Base-by-base conservation (phyloP, 805 yeast genomes). In the Schwanniomyces sp. region DNA sequence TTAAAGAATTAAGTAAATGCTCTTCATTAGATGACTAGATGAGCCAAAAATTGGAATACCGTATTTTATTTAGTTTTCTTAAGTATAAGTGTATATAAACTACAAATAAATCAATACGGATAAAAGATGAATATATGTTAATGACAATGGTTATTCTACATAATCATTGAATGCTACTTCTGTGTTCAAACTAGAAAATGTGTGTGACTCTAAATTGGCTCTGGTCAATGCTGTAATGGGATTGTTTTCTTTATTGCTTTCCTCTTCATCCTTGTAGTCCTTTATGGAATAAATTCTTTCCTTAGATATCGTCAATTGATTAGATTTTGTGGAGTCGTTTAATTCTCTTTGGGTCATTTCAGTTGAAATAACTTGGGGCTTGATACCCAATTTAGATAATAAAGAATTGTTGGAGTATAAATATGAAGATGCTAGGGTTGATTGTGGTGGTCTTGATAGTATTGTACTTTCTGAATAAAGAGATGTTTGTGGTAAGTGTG, bases 1-100 rank as follows among this genome's bases (percentile, higher is more conserved):
- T 94, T 37, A 84, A 84, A 57, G 99, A 94, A 66, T 72, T 94
- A 59, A 76, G 69, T 55, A 82, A 79, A 45, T 58, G 58, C 40
- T 29, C 44, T 11, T 29, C 44, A 6, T 45, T 40, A 37, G 29
- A 50, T 40, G 18, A 14, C n/a, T 32, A 32, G 25, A 37, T 11
- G 7, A 34, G 3, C 24, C 16, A 16, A 14, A 34, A 14, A 4
- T 7, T 11, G 27, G 38, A 11, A 29, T 4, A 11, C 12, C 34
- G 34, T 29, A 6, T 29, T 11, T 29, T 29, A 29, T 11, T 46
- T 10, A 47, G 53, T 41, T 53, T 44, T 52, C 46, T 49, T 39
- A 51, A 44, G 28, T 39, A 38, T n/a, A 17, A 38, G n/a, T 14
- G 9, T 11, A 38, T 9, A 38, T 11, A 18, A 16, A 27, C 3